Evolutionary conservation across 805 yeast genomes (phyloP), one percentile per base, ranked within the genome.

Genomic region (Lipomyces starkeyi): DNA sequence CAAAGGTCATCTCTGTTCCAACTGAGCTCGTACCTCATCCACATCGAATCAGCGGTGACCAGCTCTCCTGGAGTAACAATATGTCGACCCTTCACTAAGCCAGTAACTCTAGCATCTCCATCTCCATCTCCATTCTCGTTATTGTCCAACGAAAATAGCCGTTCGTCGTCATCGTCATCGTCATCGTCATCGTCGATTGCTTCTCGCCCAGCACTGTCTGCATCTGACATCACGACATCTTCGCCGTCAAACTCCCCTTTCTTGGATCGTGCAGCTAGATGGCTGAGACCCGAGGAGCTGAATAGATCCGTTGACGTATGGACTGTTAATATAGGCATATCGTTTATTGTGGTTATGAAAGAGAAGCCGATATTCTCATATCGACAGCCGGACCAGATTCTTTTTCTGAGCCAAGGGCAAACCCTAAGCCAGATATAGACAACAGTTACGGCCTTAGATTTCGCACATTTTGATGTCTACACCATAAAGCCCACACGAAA

Each of bases 61-160:
- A 93, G 80, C 77, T 95, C 98, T 9, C 99, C 99, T 0, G 99
- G 99, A 0, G 98, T 92, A 22, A 94, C 97, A 9, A 95, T 73
- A 1, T 80, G 79, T 49, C 58, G 52, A n/a, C 72, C 69, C 22
- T 63, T 57, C 22, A 68, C 66, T 3, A 67, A 67, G 5, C 72
- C 71, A 1, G 60, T 59, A 8, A 58, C 53, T 34, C 62, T 20
- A 29, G 71, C 62, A 20, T 55, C 65, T 11, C 63, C 67, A 22
- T 55, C 65, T 9, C 63, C 67, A 22, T 60, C 59, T 11, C 37
- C 60, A 20, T 13, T 54, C 17, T 61, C 68, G 37, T 59, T 52
- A 11, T 25, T 14, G 53, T 66, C 58, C 35, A 63, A 27, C 14
- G 70, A 55, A 60, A 67, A 67, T n/a, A 67, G n/a, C 34, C 57